Conservation (phyloP, 352 stramenopile species). For the Globisporangium radiosum region DNA sequence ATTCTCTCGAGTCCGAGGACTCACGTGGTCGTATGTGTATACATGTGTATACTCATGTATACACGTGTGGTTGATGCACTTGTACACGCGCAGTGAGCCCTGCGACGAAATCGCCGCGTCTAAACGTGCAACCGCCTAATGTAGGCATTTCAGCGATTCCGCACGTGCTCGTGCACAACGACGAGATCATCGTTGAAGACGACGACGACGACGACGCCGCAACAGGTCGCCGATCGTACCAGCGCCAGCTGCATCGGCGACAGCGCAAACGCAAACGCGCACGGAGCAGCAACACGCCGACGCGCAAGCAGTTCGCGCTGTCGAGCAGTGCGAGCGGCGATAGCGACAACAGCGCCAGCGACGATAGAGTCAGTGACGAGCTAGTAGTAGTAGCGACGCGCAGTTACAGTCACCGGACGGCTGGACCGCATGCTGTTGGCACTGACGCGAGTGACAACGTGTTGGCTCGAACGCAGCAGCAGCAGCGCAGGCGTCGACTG, state of each 20-base stretch:
- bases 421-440: no score
- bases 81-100: no score
- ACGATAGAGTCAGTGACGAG: conserved; percentile 1
- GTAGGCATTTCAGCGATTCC: not conserved
- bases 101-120: not conserved
- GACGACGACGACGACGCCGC: conserved; percentile 9
- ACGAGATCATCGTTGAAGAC: conserved; percentile 14
- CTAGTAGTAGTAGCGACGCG: no score
- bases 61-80: no score
- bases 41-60: no score
- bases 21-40: no score
- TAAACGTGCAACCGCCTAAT: not conserved
- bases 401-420: no score
- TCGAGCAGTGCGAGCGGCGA: not conserved
- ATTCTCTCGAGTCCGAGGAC: not conserved
- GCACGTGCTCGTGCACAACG: conserved; percentile 12
- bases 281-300: not conserved
- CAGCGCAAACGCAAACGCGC: not conserved
- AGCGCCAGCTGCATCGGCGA: no score
- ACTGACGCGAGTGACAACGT: not conserved
- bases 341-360: not conserved
- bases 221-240: no score
- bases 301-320: not conserved
- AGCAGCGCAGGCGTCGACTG: not conserved
- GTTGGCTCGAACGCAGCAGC: no score